Base-by-base conservation (phyloP, 2,329 filamentous ascomycete species). In the Aschersonia sp. region DNA sequence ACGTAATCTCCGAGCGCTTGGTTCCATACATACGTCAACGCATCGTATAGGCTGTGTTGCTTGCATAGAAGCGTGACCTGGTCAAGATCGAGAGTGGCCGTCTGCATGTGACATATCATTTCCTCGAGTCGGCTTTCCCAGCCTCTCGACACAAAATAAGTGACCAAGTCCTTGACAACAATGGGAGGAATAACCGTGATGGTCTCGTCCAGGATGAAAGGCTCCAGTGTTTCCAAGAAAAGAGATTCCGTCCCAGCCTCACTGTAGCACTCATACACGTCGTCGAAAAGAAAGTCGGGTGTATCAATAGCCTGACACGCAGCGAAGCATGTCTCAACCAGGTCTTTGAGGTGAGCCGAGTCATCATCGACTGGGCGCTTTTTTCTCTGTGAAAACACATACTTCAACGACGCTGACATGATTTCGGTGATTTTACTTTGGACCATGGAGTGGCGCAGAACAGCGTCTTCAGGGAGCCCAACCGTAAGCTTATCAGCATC, bases 1-100 rank as follows among this genome's bases (percentile, higher is more conserved):
- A 95, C 81, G 57, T 94, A 95, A 63, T 98, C 94, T 51, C 73
- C 71, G 31, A 98, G 70, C 3, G 87, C 88, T 62, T 87, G 83
- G 51, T 94, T 97, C 92, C 92, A 98, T 48, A 98, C 85, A 61
- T 97, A 95, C 42, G 94, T 88, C 48, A 95, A 76, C 2, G 92
- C 94, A 64, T 98, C 94, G 59, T 95, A 98, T 4, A 98, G 74
- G 53, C 84, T 79, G 62, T 97, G 82, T 59, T 90, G 83, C 62
- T 92, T 94, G 72, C 92, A 98, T 30, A 98, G 71, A 10, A 77
- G 76, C 0, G 90, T 95, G 49, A 94, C 80, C 63, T 97, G 87
- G 60, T 98, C 90, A 54, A 98, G 81, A 60, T 98, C 94, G 59
- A 98, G 81, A 0, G 88, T 95, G 11, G 78, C 72, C 1, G 90